Evolutionary conservation across 768 basidiomycete genomes (phyloP).

Genomic region (Tylopilus balloui): DNA sequence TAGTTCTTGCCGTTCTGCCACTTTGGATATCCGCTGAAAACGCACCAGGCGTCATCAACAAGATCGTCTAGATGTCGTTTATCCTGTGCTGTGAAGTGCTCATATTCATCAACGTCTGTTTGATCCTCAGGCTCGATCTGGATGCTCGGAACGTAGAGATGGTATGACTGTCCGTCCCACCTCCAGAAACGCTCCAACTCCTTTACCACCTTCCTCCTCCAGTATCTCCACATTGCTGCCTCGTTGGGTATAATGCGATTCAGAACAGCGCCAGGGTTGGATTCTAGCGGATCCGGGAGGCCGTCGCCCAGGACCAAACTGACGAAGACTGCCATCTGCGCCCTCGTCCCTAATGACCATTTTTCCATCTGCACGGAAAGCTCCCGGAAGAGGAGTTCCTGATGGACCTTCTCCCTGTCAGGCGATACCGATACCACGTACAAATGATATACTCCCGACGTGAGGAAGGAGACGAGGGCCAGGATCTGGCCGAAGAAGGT

Average conservation of each 20-base stretch:
- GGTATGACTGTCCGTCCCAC: not conserved
- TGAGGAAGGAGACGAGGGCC: slow-evolving; percentile 25
- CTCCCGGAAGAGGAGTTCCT: slow-evolving; percentile 10
- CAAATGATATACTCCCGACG: slow-evolving; percentile 32
- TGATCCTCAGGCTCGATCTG: slow-evolving; percentile 4
- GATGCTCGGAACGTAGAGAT: slow-evolving; percentile 12
- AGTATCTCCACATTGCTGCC: slow-evolving; percentile 25
- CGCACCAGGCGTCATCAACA: slow-evolving; percentile 22
- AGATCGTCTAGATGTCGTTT: slow-evolving; percentile 11
- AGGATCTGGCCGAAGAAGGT: slow-evolving; percentile 33
- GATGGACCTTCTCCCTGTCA: slow-evolving; percentile 23
- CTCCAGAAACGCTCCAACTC: slow-evolving; percentile 15
- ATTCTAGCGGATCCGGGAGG: not conserved
- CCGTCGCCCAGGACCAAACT: slow-evolving; percentile 18
- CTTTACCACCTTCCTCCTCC: slow-evolving; percentile 21
- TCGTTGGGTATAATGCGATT: slow-evolving; percentile 24
- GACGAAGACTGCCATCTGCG: slow-evolving; percentile 28
- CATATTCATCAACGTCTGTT: slow-evolving; percentile 7
- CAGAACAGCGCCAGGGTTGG: slow-evolving; percentile 8
- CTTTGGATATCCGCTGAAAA: slow-evolving; percentile 14
- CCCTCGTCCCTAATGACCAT: slow-evolving; percentile 17
- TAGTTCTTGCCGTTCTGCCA: slow-evolving; percentile 8
- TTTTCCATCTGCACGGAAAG: slow-evolving; percentile 13
- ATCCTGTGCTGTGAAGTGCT: slow-evolving; percentile 5
- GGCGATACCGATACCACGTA: slow-evolving; percentile 24